A percentile compares a stretch with the other conserved stretches of the same genome.
phyloP scores from a whole-genome alignment of 1,284 basidiomycete genomes.

The Porodaedalea pini region DNA sequence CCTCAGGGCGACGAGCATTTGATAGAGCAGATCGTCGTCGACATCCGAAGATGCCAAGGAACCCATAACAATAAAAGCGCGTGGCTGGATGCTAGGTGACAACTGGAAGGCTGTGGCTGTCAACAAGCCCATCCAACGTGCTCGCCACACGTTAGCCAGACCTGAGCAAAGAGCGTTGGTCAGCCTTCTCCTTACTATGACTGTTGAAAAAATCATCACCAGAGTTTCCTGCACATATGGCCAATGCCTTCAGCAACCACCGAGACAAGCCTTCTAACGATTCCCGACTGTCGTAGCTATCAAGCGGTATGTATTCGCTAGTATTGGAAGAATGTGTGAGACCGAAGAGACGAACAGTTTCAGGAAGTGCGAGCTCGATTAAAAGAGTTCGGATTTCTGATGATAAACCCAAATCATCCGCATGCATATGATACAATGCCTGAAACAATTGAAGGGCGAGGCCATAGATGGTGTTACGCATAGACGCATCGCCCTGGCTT shows the following conservation, averaged over 20 bases:
- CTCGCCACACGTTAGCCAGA: slow-evolving; percentile 87
- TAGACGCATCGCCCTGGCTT: slow-evolving; percentile 66
- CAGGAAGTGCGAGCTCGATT: slow-evolving; percentile 53
- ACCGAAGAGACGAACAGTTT: slow-evolving; percentile 72
- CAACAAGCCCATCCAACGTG: slow-evolving; percentile 91
- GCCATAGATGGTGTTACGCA: slow-evolving; percentile 79
- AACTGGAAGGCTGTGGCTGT: slow-evolving; percentile 91
- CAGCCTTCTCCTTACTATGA: too few species aligned
- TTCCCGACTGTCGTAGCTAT: slow-evolving; percentile 62
- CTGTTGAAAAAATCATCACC: slow-evolving; percentile 56
- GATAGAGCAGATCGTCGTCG: slow-evolving; percentile 86
- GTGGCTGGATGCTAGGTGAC: slow-evolving; percentile 84
- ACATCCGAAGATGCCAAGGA: slow-evolving; percentile 75
- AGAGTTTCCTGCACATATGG: slow-evolving; percentile 60
- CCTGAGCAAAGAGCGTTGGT: slow-evolving; percentile 41
- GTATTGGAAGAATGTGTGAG: slow-evolving; percentile 55
- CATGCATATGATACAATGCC: slow-evolving; percentile 57
- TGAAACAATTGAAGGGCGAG: slow-evolving; percentile 80
- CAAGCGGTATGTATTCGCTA: slow-evolving; percentile 57
- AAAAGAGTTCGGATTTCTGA: slow-evolving; percentile 61
- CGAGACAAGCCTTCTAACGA: slow-evolving; percentile 64
- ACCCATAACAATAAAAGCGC: slow-evolving; percentile 85
- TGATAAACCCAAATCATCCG: slow-evolving; percentile 51
- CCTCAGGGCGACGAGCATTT: slow-evolving; percentile 81
- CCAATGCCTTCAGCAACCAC: slow-evolving; percentile 64